A percentile compares a stretch with the other conserved stretches of the same genome.
These are phyloP conservation scores for Verticillium longisporum DNA, from an alignment of 2,329 filamentous ascomycete species.

Conservation along the genomic window DNA sequence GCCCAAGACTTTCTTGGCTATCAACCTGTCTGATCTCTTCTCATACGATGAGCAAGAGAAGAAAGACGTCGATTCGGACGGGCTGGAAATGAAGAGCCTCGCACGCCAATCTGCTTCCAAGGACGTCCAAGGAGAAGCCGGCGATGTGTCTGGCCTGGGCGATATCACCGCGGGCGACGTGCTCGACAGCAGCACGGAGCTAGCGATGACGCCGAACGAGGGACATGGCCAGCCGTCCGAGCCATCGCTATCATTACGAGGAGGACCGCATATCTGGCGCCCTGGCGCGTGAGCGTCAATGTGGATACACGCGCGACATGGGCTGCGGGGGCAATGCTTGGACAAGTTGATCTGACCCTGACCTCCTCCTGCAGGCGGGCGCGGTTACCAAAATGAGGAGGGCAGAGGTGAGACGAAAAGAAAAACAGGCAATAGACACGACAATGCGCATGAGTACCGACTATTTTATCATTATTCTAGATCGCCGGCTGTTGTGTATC, in stretches of 20 bases:
- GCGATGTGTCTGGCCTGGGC: not conserved
- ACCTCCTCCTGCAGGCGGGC: not conserved
- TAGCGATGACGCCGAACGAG: not conserved
- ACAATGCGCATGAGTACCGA: not conserved
- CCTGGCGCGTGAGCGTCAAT: not conserved
- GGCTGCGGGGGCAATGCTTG: not conserved
- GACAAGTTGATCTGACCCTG: not conserved
- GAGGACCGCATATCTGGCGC: not conserved
- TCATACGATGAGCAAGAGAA: conserved; percentile 51
- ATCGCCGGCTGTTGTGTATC: not conserved
- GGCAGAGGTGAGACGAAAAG: not conserved
- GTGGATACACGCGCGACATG: not conserved
- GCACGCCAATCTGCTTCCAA: not conserved
- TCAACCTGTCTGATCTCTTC: conserved; percentile 58
- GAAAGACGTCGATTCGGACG: conserved; percentile 38
- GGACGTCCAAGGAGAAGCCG: not conserved
- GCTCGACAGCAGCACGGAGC: not conserved
- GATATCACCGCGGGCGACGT: not conserved
- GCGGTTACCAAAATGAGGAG: not conserved
- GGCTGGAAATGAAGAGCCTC: conserved; percentile 39
- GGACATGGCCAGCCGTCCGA: not conserved
- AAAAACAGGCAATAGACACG: not conserved
- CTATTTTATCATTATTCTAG: not conserved
- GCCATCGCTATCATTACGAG: not conserved
- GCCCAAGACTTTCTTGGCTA: conserved; percentile 58